Evolutionary conservation across 1,284 basidiomycete genomes (phyloP).

Genomic region (Entoloma clypeatum): DNA sequence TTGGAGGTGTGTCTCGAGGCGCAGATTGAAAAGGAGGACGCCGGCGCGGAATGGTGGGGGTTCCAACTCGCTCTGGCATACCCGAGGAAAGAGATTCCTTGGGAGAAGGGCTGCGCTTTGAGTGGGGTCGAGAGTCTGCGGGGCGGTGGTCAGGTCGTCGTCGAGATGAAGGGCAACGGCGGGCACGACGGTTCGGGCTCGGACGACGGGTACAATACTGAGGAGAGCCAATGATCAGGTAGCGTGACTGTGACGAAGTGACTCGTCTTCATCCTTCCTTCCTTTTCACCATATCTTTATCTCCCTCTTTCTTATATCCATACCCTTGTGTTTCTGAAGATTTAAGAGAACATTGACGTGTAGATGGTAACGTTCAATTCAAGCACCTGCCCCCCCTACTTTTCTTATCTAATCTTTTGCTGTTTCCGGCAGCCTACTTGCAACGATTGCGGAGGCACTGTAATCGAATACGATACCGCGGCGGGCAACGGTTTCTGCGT

Average conservation of each 20-base stretch:
- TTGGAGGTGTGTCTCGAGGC: slow-evolving; percentile 40
- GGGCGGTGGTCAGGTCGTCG: slow-evolving; percentile 68
- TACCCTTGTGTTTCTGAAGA: slow-evolving; percentile 10
- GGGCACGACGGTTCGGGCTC: slow-evolving; percentile 35
- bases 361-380: slow-evolving; percentile 13
- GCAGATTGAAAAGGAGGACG: slow-evolving; percentile 32
- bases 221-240: slow-evolving; percentile 36
- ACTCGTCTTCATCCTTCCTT: no score
- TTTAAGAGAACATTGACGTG: neutral
- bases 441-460: slow-evolving; percentile 71
- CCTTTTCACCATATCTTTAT: slow-evolving; percentile 16
- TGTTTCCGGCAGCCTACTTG: slow-evolving; percentile 38
- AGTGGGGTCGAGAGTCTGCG: slow-evolving; percentile 50
- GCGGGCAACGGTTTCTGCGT: slow-evolving; percentile 84
- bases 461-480: slow-evolving; percentile 78
- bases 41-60: slow-evolving; percentile 57
- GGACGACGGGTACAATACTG: slow-evolving; percentile 61
- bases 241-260: no score
- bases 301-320: slow-evolving; percentile 13
- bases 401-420: slow-evolving; percentile 14
- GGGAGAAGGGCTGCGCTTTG: slow-evolving; percentile 41
- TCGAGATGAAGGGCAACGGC: slow-evolving; percentile 46
- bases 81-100: slow-evolving; percentile 63
- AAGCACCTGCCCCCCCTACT: neutral
- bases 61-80: slow-evolving; percentile 71